A percentile compares a stretch with the other conserved stretches of the same genome.
Evolutionary conservation across 352 stramenopile species (phyloP).

Genomic region (Pythium brassicae): DNA sequence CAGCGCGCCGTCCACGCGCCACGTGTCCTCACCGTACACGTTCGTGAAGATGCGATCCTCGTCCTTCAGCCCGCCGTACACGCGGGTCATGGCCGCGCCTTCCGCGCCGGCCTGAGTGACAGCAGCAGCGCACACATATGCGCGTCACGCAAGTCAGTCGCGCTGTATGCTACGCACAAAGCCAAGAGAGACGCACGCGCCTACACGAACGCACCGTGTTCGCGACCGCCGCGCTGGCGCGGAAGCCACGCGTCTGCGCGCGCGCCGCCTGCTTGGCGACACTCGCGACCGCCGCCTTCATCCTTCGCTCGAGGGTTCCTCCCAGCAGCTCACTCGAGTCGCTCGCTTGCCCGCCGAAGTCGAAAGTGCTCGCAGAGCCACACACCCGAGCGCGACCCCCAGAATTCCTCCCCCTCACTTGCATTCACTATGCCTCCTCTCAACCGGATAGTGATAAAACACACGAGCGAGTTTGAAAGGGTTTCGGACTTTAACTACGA

Average conservation of each 20-base stretch:
- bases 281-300: slow-evolving; percentile 12
- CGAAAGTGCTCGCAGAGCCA: slow-evolving; percentile 12
- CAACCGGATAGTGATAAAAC: too few relatives aligned
- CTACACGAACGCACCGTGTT: slow-evolving; percentile 40
- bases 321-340: not conserved
- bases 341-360: slow-evolving; percentile 1
- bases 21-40: slow-evolving; percentile 96
- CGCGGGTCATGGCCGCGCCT: slow-evolving; percentile 62
- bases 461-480: too few relatives aligned
- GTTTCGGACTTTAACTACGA: too few relatives aligned
- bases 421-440: not conserved
- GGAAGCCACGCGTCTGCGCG: slow-evolving; percentile 15
- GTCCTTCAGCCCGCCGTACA: slow-evolving; percentile 96
- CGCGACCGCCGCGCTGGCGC: slow-evolving; percentile 29
- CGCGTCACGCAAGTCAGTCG: too few relatives aligned
- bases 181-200: too few relatives aligned
- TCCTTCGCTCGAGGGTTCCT: not conserved
- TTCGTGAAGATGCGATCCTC: slow-evolving; percentile 99
- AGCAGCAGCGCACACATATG: not conserved
- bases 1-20: slow-evolving; percentile 79
- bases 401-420: slow-evolving; percentile 9
- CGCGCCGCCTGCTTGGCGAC: slow-evolving; percentile 13
- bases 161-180: too few relatives aligned
- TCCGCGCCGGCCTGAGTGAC: slow-evolving; percentile 25
- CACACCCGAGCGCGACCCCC: slow-evolving; percentile 11